These are phyloP conservation scores for Emergomyces orientalis DNA, from an alignment of 2,329 filamentous ascomycete species.

Conservation along the genomic window DNA sequence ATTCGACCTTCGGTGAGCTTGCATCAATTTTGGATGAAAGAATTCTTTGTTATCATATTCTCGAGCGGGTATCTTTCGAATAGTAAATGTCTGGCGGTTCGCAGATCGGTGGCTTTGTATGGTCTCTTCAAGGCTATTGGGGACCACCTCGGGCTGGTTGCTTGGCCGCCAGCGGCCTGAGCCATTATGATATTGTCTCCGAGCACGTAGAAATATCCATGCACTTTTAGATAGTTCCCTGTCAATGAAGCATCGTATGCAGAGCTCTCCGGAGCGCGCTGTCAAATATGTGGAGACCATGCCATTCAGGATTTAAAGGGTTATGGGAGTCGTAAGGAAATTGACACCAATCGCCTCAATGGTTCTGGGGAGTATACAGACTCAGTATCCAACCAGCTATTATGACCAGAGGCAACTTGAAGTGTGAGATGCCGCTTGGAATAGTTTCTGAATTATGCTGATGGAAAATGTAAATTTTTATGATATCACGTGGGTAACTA, in stretches of 20 bases:
- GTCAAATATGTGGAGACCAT: not conserved
- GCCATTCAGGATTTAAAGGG: not conserved
- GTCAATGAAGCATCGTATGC: slow-evolving; percentile 1
- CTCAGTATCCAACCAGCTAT: not conserved
- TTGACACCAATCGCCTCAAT: not conserved
- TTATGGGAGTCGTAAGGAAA: not conserved
- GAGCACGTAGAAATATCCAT: slow-evolving; percentile 1
- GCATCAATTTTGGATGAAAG: not conserved
- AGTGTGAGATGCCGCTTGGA: not conserved
- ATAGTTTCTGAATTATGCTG: too few species aligned
- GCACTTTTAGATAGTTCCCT: not conserved
- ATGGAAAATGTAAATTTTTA: too few species aligned
- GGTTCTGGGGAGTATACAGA: not conserved
- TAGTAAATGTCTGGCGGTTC: slow-evolving; percentile 23
- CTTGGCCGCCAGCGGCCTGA: not conserved
- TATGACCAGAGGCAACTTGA: not conserved
- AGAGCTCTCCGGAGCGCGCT: not conserved
- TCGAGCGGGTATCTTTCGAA: slow-evolving; percentile 16
- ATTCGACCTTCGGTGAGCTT: not conserved
- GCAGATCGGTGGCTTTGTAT: slow-evolving; percentile 27
- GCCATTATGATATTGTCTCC: slow-evolving; percentile 15
- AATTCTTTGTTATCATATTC: not conserved
- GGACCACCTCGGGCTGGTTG: slow-evolving; percentile 17
- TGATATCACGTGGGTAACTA: too few species aligned
- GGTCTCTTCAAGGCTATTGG: slow-evolving; percentile 25